Base-by-base conservation (phyloP, 495 filamentous ascomycete genomes). In the Aspergillus nanangensis region DNA sequence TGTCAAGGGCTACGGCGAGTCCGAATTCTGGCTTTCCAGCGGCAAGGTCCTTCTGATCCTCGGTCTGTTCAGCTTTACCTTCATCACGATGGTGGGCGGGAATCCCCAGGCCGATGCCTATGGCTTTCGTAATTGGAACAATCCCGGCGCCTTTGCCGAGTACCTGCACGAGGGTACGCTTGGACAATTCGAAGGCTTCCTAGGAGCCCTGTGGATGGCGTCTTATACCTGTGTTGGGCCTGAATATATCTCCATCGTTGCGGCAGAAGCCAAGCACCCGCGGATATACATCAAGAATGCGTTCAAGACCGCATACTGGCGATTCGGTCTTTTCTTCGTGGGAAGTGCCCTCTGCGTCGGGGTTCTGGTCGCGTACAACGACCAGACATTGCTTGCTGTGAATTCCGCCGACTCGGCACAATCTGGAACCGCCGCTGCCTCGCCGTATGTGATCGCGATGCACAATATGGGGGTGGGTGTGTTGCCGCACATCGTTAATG, bases 401-500 rank as follows among this genome's bases (percentile, higher is more conserved):
- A 75, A 87, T 53, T 73, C 90, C 46, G 79, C 86, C 38, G 90
- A 91, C 63, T 84, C 84, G 3, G 65, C 19, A n/a, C 60, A 61
- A 15, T 57, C 60, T 5, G 69, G 66, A 50, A 59, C 37, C 51
- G 84, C 82, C 0, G 82, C 84, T 10, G 72, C 75, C 13, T 83
- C 78, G 14, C 87, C 88, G 0, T 92, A 90, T 56, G 86, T 93
- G 4, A 80, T 95, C 39, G 80, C 87, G 15, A 93, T 94, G 88
- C 70, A 83, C 48, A 75, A 83, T 19, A 67, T 92, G 22, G 66
- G 70, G 0, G 80, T 93, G 55, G 55, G 58, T 2, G 73, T 81
- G 3, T 70, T 93, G 1, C 86, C 87, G 0, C 72, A 86, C 48
- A 74, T 90, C 41, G 78, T 88, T 47, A 92, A 90, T 62, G 86